A percentile compares a stretch with the other conserved stretches of the same genome.
Evolutionary conservation across 495 filamentous ascomycete genomes (phyloP).

Genomic region (Cercophora samala): DNA sequence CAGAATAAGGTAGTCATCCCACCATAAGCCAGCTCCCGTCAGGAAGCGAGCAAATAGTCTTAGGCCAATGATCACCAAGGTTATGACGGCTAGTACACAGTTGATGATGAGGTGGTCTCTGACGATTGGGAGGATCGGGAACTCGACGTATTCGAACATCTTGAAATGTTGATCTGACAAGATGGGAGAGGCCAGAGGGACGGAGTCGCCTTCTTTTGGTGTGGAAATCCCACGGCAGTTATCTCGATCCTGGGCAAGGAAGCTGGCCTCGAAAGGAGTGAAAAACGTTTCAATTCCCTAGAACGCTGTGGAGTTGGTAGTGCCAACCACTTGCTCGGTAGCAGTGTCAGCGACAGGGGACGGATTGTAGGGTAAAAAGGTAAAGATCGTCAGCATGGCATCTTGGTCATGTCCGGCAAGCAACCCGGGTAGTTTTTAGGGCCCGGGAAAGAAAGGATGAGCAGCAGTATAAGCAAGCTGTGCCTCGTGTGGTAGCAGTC

Average conservation of each 20-base stretch:
- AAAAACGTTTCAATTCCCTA: neutral
- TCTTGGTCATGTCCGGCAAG: neutral
- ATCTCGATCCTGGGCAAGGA: neutral
- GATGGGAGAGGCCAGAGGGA: neutral
- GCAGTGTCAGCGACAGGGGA: neutral
- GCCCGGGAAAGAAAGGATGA: neutral
- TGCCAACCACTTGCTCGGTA: neutral
- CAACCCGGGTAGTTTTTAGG: neutral
- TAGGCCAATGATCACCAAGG: conserved; percentile 18
- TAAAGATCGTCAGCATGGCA: neutral
- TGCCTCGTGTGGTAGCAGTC: neutral
- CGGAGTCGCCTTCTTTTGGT: neutral
- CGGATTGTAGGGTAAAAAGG: neutral
- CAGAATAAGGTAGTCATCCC: conserved; percentile 36
- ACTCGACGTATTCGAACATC: conserved; percentile 15
- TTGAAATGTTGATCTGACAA: neutral
- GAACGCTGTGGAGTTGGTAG: neutral
- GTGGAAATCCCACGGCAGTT: neutral
- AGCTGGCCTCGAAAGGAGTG: neutral
- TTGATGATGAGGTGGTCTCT: conserved; percentile 26
- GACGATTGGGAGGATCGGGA: conserved; percentile 18
- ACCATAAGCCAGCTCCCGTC: conserved; percentile 28
- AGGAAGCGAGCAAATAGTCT: conserved; percentile 21
- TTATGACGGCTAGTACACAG: conserved; percentile 18
- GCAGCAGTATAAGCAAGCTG: neutral